These are phyloP conservation scores for Davidsoniella eucalypti DNA, from an alignment of 2,329 filamentous ascomycete genomes.

Conservation along the genomic window DNA sequence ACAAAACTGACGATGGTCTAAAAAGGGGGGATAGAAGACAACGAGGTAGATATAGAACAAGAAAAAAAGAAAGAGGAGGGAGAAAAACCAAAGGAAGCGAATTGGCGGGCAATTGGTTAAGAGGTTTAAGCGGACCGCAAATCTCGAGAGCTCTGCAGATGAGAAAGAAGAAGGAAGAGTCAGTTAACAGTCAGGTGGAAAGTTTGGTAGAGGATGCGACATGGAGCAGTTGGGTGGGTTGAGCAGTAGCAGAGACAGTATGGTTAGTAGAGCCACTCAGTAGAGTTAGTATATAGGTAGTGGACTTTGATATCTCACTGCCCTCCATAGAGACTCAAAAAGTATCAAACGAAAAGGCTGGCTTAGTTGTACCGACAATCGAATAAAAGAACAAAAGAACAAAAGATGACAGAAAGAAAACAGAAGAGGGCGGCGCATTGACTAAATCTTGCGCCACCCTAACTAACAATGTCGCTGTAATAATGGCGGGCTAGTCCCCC, in stretches of 20 bases:
- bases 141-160: constrained; percentile 7
- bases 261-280: too few species aligned
- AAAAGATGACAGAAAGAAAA: not conserved
- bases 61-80: constrained; percentile 4
- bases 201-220: not conserved
- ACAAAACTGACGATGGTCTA: constrained; percentile 13
- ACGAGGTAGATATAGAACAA: not conserved
- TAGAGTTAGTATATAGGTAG: too few species aligned
- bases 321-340: too few species aligned
- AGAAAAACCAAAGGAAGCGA: too few species aligned
- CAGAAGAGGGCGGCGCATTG: not conserved
- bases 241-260: too few species aligned
- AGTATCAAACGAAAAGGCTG: too few species aligned
- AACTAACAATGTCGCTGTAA: not conserved
- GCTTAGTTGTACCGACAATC: too few species aligned
- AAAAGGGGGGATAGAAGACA: constrained; percentile 3
- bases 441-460: not conserved
- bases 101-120: not conserved
- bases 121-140: constrained; percentile 2
- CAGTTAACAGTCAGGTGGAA: constrained; percentile 2
- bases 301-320: too few species aligned
- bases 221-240: not conserved
- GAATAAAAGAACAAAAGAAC: constrained; percentile 3
- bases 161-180: not conserved
- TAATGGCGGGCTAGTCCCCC: not conserved